Evolutionary conservation across 345 rosid species (phyloP).

Genomic region (Excoecaria agallocha): DNA sequence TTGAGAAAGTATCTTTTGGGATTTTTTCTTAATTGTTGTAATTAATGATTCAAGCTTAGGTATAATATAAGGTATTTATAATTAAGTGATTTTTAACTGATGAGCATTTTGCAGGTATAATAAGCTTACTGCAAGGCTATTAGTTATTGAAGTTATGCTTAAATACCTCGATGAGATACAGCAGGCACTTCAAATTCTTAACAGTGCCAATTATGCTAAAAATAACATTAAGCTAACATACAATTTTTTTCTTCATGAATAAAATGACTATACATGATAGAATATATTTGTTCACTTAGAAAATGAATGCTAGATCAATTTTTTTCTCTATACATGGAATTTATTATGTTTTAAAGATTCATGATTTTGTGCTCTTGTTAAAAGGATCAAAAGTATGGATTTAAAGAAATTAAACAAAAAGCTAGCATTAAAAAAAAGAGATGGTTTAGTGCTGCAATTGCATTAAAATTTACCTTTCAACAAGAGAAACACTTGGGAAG

Average conservation of each 20-base stretch:
- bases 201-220: not conserved
- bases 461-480: not conserved
- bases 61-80: not conserved
- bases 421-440: not conserved
- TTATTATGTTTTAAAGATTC: too few species aligned
- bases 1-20: conserved; percentile 55
- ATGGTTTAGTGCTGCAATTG: not conserved
- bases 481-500: not conserved
- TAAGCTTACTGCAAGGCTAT: conserved; percentile 77
- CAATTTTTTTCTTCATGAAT: not conserved
- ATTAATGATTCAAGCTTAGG: not conserved
- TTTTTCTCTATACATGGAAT: not conserved
- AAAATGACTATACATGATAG: not conserved
- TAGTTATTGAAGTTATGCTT: conserved; percentile 54
- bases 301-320: not conserved
- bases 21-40: not conserved
- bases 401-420: not conserved
- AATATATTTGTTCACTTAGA: too few species aligned
- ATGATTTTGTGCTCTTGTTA: too few species aligned
- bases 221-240: conserved; percentile 1
- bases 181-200: conserved; percentile 52
- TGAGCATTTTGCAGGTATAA: too few species aligned
- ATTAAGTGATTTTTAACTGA: too few species aligned
- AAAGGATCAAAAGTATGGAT: not conserved
- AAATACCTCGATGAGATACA: conserved; percentile 56